phyloP scores from a whole-genome alignment of 2,329 filamentous ascomycete genomes.

The Paecilomyces dactylethromorphus region DNA sequence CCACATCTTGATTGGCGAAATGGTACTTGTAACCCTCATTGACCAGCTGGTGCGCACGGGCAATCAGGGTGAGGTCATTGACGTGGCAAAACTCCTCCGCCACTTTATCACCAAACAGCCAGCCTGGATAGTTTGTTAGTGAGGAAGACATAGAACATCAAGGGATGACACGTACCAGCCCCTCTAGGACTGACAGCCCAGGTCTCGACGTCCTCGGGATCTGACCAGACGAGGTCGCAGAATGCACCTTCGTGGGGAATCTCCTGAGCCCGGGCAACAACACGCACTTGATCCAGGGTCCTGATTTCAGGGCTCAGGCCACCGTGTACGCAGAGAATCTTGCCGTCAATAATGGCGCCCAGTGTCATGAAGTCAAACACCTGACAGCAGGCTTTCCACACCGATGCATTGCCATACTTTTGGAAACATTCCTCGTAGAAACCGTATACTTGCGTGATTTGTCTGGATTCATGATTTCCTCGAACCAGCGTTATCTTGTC shows the following conservation, averaged over 20 bases:
- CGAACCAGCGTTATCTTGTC: conserved; percentile 67
- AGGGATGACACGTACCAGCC: conserved; percentile 44
- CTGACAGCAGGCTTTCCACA: conserved; percentile 74
- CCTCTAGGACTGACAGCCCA: conserved; percentile 65
- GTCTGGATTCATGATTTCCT: conserved; percentile 69
- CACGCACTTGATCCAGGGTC: conserved; percentile 67
- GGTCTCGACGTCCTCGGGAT: conserved; percentile 64
- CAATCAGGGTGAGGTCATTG: conserved; percentile 65
- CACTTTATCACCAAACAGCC: conserved; percentile 65
- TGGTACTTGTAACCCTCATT: conserved; percentile 86
- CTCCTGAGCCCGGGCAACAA: conserved; percentile 67
- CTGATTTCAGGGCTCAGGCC: conserved; percentile 67
- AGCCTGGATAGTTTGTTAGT: conserved; percentile 25
- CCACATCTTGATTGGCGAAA: conserved; percentile 89
- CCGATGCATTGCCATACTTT: conserved; percentile 70
- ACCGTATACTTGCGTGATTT: conserved; percentile 72
- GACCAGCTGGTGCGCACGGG: conserved; percentile 67
- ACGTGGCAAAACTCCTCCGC: conserved; percentile 72
- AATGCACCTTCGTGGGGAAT: conserved; percentile 73
- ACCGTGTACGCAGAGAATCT: conserved; percentile 67
- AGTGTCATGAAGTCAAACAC: conserved; percentile 72
- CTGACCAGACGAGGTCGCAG: conserved; percentile 70
- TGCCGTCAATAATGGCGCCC: conserved; percentile 66
- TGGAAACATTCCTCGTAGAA: conserved; percentile 73
- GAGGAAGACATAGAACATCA: background rate